phyloP scores from a whole-genome alignment of 1,139 yeast species.

The Meyerozyma sp. region DNA sequence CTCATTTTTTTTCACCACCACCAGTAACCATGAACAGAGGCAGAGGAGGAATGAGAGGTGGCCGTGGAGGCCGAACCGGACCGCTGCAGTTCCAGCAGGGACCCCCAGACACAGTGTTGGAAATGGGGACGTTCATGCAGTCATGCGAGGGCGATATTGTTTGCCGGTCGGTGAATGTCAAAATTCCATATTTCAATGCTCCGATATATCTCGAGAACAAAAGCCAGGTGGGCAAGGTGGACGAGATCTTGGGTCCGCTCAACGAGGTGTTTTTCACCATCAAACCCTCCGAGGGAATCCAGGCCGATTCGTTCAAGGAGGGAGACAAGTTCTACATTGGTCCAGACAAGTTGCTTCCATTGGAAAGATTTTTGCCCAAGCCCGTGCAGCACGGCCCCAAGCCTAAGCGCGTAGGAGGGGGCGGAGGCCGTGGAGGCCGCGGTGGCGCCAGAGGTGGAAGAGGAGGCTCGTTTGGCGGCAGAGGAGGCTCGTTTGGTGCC shows the following conservation, averaged over 20 bases:
- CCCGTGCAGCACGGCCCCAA: slow-evolving; percentile 76
- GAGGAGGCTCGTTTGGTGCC: slow-evolving; percentile 23
- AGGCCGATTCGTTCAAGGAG: slow-evolving; percentile 84
- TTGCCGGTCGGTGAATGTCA: slow-evolving; percentile 89
- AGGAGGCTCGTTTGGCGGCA: slow-evolving; percentile 39
- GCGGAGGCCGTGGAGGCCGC: slow-evolving; percentile 29
- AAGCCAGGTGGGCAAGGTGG: slow-evolving; percentile 95
- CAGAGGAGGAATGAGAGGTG: slow-evolving; percentile 62
- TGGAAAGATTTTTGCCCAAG: slow-evolving; percentile 93
- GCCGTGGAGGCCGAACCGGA: slow-evolving; percentile 45
- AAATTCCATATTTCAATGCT: slow-evolving; percentile 97
- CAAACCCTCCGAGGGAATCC: slow-evolving; percentile 94
- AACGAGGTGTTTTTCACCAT: slow-evolving; percentile 96
- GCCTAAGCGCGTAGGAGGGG: slow-evolving; percentile 66
- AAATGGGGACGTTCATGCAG: slow-evolving; percentile 91
- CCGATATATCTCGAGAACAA: slow-evolving; percentile 95
- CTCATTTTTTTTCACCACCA: neutral
- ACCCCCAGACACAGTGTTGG: slow-evolving; percentile 91
- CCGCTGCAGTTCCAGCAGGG: slow-evolving; percentile 60
- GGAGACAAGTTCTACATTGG: slow-evolving; percentile 97
- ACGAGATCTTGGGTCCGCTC: slow-evolving; percentile 95
- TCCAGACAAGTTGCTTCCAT: slow-evolving; percentile 89
- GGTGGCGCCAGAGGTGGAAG: slow-evolving; percentile 41
- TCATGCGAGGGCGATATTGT: slow-evolving; percentile 97
- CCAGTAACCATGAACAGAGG: slow-evolving; percentile 49